Percentiles rank a stretch among this genome's conserved stretches.
phyloP scores from a whole-genome alignment of 306 rosid species.

The Quercus rubra region DNA sequence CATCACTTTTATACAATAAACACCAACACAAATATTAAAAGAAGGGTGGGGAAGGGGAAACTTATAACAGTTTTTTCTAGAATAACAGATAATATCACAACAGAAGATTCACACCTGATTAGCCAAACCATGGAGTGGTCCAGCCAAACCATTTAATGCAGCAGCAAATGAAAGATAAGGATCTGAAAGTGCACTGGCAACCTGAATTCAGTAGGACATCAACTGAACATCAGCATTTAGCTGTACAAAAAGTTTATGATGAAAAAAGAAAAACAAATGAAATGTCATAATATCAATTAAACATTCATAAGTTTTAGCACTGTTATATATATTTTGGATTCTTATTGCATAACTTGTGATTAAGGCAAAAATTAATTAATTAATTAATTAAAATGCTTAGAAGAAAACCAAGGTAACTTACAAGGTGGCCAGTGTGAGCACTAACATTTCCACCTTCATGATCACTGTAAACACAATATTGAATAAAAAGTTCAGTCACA shows the following conservation, averaged over 20 bases:
- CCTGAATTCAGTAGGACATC: conserved; percentile 50
- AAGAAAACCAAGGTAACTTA: conserved; percentile 38
- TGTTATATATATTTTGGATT: conserved; percentile 4
- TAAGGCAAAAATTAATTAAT: background rate
- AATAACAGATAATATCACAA: background rate
- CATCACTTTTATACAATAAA: conserved; percentile 8
- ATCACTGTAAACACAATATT: conserved; percentile 64
- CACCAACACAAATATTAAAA: background rate
- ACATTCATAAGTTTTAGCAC: background rate
- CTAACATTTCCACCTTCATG: conserved; percentile 99
- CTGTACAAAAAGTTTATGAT: background rate
- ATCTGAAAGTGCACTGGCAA: conserved; percentile 91
- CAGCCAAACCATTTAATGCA: conserved; percentile 98
- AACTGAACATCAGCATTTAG: conserved; percentile 14
- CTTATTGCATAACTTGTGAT: background rate
- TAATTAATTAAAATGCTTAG: conserved; percentile 7
- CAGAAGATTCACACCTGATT: conserved; percentile 69
- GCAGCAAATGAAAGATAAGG: conserved; percentile 96
- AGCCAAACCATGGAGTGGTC: conserved; percentile 99
- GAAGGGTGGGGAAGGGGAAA: conserved; percentile 2
- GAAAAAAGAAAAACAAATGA: background rate
- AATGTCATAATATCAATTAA: background rate
- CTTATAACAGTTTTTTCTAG: background rate
- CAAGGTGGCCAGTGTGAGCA: conserved; percentile 93
- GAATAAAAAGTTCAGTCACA: background rate